Evolutionary conservation across 2,329 filamentous ascomycete species (phyloP).

Genomic region (Epichloe sp.): DNA sequence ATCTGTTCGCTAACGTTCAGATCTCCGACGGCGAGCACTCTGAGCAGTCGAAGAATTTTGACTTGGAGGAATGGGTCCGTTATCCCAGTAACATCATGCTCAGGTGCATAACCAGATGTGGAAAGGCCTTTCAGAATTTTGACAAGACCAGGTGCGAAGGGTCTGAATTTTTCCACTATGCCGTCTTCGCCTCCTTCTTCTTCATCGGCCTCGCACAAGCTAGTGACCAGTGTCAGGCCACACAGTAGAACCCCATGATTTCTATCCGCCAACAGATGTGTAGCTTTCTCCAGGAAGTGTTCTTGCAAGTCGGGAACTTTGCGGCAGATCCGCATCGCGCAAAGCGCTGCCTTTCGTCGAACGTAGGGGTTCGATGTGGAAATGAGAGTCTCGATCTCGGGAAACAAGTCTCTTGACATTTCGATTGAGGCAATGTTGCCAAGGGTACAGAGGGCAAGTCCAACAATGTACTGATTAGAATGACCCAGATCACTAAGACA

Average conservation of each 20-base stretch:
- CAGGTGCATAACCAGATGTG: conserved; percentile 90
- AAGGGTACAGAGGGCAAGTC: conserved; percentile 86
- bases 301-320: conserved; percentile 97
- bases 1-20: conserved; percentile 86
- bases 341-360: conserved; percentile 90
- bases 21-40: conserved; percentile 79
- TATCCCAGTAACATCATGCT: conserved; percentile 96
- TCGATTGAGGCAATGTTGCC: conserved; percentile 97
- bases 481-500: conserved; percentile 73
- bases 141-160: conserved; percentile 72
- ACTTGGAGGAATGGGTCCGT: conserved; percentile 96
- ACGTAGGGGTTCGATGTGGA: conserved; percentile 98
- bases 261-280: conserved; percentile 73
- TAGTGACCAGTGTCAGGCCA: conserved; percentile 79
- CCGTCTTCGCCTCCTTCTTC: conserved; percentile 81
- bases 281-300: conserved; percentile 91
- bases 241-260: conserved; percentile 94
- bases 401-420: conserved; percentile 95
- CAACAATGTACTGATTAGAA: conserved; percentile 96
- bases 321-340: conserved; percentile 95
- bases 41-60: conserved; percentile 78
- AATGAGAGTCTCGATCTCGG: conserved; percentile 85
- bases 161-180: conserved; percentile 81
- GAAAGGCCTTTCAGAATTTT: conserved; percentile 85
- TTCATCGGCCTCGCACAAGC: conserved; percentile 90